These are phyloP conservation scores for Schizophyllum commune DNA, from an alignment of 1,284 basidiomycete species.

Conservation along the genomic window DNA sequence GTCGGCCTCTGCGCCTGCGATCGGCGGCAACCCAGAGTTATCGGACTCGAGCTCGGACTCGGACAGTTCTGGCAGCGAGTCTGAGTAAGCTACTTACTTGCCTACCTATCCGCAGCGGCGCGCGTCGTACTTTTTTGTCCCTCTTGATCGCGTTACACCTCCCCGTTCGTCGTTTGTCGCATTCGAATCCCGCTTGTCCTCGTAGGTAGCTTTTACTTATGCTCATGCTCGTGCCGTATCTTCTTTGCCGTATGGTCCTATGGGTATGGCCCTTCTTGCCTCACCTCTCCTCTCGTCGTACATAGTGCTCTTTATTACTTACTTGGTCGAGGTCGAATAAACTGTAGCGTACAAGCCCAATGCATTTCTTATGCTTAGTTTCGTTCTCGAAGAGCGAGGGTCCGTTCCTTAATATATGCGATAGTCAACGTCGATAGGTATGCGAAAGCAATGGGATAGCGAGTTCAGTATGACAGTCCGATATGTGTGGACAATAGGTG, in stretches of 20 bases:
- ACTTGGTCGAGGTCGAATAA: not conserved
- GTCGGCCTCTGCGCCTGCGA: conserved; percentile 49
- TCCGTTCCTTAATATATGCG: no score
- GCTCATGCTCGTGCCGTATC: not conserved
- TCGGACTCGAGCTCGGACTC: conserved; percentile 71
- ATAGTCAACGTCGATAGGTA: not conserved
- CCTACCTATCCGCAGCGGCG: conserved; percentile 10
- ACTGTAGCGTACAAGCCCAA: not conserved
- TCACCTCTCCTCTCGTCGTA: not conserved
- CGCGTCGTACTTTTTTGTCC: not conserved
- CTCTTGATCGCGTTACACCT: not conserved
- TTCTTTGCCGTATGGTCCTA: not conserved
- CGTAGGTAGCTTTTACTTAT: not conserved
- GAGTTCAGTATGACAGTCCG: not conserved
- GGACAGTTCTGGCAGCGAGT: conserved; percentile 75
- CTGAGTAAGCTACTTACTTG: conserved; percentile 43
- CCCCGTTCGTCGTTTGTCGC: not conserved
- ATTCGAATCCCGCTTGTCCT: not conserved
- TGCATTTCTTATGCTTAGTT: not conserved
- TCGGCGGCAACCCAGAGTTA: not conserved
- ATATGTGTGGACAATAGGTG: no score
- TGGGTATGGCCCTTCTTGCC: not conserved
- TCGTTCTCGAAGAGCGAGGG: not conserved
- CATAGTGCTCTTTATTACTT: not conserved
- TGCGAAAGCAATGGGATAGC: not conserved